Conservation (phyloP, 768 basidiomycete genomes). For the Suillus alpinus region DNA sequence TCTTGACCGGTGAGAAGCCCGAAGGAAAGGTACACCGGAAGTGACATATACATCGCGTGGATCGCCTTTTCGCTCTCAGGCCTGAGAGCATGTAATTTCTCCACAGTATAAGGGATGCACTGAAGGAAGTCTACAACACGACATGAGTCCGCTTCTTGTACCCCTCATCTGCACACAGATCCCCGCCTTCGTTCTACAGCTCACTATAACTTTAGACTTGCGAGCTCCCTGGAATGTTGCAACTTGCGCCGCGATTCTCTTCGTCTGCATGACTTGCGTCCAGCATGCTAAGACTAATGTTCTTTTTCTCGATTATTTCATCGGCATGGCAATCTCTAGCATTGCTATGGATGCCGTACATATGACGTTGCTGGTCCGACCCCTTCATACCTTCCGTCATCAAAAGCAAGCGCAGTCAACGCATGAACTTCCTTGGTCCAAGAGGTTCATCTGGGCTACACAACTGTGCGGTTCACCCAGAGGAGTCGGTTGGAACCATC, state of each 20-base stretch:
- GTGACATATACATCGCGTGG: not conserved
- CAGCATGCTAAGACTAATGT: not conserved
- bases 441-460: slow-evolving; percentile 30
- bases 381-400: slow-evolving; percentile 21
- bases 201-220: not conserved
- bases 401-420: slow-evolving; percentile 13
- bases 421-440: slow-evolving; percentile 10
- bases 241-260: not conserved
- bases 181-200: not conserved
- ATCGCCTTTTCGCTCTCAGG: not conserved
- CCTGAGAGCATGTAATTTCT: not conserved
- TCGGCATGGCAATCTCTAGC: slow-evolving; percentile 10
- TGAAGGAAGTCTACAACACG: too few species aligned
- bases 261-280: not conserved
- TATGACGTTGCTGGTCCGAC: slow-evolving; percentile 25
- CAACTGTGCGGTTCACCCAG: slow-evolving; percentile 31
- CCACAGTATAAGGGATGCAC: not conserved
- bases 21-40: not conserved
- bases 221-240: not conserved
- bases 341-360: slow-evolving; percentile 29
- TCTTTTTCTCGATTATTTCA: slow-evolving; percentile 1
- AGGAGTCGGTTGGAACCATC: slow-evolving; percentile 36
- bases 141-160: not conserved
- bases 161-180: not conserved
- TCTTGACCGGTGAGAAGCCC: not conserved